These are phyloP conservation scores for Fusarium sp. DNA, from an alignment of 2,329 filamentous ascomycete genomes.

Conservation along the genomic window DNA sequence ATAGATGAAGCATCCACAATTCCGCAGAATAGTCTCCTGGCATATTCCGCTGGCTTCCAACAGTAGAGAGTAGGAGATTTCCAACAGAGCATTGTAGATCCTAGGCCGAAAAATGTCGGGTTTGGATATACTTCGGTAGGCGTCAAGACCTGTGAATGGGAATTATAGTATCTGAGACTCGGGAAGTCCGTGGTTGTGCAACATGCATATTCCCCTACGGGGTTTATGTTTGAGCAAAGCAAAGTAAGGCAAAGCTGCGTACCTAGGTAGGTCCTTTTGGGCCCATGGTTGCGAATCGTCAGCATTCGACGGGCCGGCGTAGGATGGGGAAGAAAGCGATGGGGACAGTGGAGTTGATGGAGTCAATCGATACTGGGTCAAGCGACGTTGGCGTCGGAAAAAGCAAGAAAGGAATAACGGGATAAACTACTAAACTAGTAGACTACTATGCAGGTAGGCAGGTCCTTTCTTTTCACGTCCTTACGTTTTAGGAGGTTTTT, in stretches of 20 bases:
- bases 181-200: background rate
- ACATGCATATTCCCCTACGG: constrained; percentile 6
- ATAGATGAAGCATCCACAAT: constrained; percentile 34
- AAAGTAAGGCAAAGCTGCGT: background rate
- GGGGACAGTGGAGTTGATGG: constrained; percentile 22
- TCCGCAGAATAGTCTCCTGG: constrained; percentile 23
- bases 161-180: background rate
- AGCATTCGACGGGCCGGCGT: constrained; percentile 17
- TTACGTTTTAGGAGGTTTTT: background rate
- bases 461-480: background rate
- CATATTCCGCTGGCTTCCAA: constrained; percentile 23
- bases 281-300: constrained; percentile 9
- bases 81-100: background rate
- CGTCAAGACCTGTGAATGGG: background rate
- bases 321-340: constrained; percentile 9
- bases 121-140: background rate
- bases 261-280: background rate
- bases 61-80: background rate
- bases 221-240: background rate
- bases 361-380: background rate
- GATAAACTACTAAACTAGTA: constrained; percentile 1
- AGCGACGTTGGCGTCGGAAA: constrained; percentile 13
- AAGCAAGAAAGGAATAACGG: constrained; percentile 10
- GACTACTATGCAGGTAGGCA: background rate
- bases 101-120: constrained; percentile 30